Base-by-base conservation (phyloP, 2,329 filamentous ascomycete genomes). In the Hyphodiscus sp. region DNA sequence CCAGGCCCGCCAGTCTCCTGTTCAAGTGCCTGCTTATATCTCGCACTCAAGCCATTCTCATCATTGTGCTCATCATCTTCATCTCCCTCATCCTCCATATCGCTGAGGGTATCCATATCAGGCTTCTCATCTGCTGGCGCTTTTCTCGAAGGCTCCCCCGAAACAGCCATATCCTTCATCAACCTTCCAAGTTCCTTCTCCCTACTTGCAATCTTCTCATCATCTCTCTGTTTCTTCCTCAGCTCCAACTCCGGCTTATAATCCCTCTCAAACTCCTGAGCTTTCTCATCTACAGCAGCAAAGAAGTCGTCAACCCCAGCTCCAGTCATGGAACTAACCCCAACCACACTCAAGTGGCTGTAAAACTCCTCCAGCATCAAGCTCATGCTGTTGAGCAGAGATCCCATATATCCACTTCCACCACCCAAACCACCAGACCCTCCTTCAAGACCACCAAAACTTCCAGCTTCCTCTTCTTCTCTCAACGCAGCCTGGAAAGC, bases 311-410 rank as follows among this genome's bases (percentile, higher is more conserved):
- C 87, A 30, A 99, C 82, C 2, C 94, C 95, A 0, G 88, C 85
- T 20, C 94, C 94, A 0, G 92, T 89, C 82, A 96, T 92, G 8
- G 91, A 88, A 61, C 89, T 95, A 13, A 99, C 95, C 0, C 87
- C 91, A 0, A 99, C 92, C 9, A 99, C 89, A 66, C 83, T 95
- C 33, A 99, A 76, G 67, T 97, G 91, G 41, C 89, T 85, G 71
- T 99, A 99, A 67, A 99, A 99, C 69, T 99, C 94, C 66, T 99
- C 94, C 33, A 99, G 76, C 80, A 99, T 90, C 57, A 97, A 76
- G 67, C 90, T 96, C 94, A 99, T 99, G 66, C 90, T 96, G 76
- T 96, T 97, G 50, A 99, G 78, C 52, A 97, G 74, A 61, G 88
- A 95, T 51, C 89, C 87, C 94, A 99, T 97, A 74, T 99, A 99